Evolutionary conservation across 2,329 filamentous ascomycete genomes (phyloP), one percentile per base, ranked within the genome.

Genomic region (Bisporella sp.): DNA sequence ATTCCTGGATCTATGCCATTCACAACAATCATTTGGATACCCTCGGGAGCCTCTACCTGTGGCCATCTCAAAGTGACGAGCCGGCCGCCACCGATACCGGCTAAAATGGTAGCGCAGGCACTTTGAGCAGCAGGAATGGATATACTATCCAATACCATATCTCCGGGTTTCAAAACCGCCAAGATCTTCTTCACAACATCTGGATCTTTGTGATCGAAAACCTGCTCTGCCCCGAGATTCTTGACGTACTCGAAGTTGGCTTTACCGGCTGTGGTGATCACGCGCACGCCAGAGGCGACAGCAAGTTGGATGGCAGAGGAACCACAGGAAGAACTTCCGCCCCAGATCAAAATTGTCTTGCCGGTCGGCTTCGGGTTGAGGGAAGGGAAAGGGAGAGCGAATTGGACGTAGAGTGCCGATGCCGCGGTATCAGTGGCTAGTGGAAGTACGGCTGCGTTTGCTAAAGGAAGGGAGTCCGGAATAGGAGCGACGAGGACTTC

Each of bases 261-360:
- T 0, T 70, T 65, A 0, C 73, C 74, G 54, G 70, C 73, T 1
- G 73, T 75, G 0, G 72, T 64, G n/a, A 76, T 68, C 4, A 70
- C 66, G 0, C 53, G 62, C 12, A 69, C 62, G 0, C 73, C 73
- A 11, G 69, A 54, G 5, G 58, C 56, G 13, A 52, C 47, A n/a
- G 58, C 57, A 4, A 59, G 9, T 48, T 62, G 59, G 37, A 61
- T 59, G 5, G 56, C 56, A 3, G 52, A 50, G 7, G 32, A 48
- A 5, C 58, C 59, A 40, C 53, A 48, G 8, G 47, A 49, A 5
- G 57, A 58, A 48, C 54, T 57, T 3, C 59, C 59, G 33, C 59
- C 58, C 58, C 59, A 62, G 31, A 62, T 49, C 7, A 62, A 31
- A 31, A 62, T 49, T 2, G 46, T 55, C 50, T 58, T 57, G n/a